Conservation (phyloP, 2,329 filamentous ascomycete species). For the Madurella fahalii region DNA sequence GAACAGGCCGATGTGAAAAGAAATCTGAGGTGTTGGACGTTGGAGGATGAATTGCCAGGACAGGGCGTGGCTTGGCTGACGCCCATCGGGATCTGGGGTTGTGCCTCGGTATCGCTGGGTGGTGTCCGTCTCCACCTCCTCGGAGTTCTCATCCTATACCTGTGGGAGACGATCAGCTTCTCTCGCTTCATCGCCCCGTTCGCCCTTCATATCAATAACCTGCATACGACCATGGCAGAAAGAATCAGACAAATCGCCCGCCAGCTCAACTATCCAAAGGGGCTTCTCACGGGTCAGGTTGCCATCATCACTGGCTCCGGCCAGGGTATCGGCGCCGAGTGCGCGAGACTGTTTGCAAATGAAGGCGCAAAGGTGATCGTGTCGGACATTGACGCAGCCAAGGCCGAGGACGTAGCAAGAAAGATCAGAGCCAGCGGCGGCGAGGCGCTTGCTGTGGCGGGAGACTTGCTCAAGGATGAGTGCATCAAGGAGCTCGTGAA, state of each 20-base stretch:
- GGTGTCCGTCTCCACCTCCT: too few species aligned
- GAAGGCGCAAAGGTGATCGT: conserved; percentile 83
- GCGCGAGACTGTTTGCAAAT: conserved; percentile 76
- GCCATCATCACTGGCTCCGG: conserved; percentile 85
- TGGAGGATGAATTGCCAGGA: too few species aligned
- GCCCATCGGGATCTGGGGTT: neutral
- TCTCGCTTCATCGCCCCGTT: too few species aligned
- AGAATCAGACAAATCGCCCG: conserved; percentile 67
- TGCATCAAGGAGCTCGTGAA: conserved; percentile 71
- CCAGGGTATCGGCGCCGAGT: conserved; percentile 84
- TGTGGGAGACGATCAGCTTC: neutral
- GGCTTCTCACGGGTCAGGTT: conserved; percentile 72
- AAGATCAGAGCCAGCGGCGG: conserved; percentile 64
- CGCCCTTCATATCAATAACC: neutral
- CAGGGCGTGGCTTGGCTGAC: too few species aligned
- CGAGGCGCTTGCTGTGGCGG: conserved; percentile 67
- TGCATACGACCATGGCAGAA: conserved; percentile 41
- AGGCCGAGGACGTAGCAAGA: conserved; percentile 64
- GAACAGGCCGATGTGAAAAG: too few species aligned
- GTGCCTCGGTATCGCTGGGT: conserved; percentile 9
- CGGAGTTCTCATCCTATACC: neutral
- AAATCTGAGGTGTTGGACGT: too few species aligned
- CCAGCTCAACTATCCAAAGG: conserved; percentile 78
- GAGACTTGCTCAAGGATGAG: conserved; percentile 68
- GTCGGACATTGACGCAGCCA: conserved; percentile 76